Conservation (phyloP, 148 eudicot genomes). For the Rhododendron molle region DNA sequence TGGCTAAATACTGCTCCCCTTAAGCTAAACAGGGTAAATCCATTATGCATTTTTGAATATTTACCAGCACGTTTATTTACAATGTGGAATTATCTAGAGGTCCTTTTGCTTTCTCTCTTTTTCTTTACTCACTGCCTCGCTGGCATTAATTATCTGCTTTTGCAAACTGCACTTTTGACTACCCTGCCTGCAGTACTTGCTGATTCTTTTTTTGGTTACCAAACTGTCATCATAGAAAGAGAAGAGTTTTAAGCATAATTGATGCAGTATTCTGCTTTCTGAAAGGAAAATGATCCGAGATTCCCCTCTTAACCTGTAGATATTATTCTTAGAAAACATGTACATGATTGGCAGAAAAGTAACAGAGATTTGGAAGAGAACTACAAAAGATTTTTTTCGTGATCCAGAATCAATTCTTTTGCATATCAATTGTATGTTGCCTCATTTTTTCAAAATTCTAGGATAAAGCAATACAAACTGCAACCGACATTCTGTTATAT, state of each 20-base stretch:
- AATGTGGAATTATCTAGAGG: background rate
- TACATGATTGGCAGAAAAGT: background rate
- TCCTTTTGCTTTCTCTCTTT: background rate
- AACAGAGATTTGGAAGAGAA: background rate
- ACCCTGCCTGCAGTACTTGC: background rate
- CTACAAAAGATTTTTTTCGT: background rate
- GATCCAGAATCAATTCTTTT: background rate
- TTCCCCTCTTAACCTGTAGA: background rate
- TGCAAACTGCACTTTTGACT: background rate
- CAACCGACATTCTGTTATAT: background rate
- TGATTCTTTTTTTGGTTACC: background rate
- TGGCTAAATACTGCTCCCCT: slow-evolving; percentile 96
- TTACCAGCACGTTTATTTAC: background rate
- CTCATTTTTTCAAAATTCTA: background rate
- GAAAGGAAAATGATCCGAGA: background rate
- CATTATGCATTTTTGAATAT: background rate
- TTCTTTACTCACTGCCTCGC: background rate
- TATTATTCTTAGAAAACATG: background rate
- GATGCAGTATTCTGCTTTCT: background rate
- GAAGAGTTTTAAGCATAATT: background rate
- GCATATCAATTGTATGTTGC: background rate
- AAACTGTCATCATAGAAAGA: background rate
- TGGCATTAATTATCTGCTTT: background rate
- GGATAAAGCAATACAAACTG: background rate
- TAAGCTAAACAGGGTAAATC: slow-evolving; percentile 69